Percentiles rank a stretch among this genome's conserved stretches.
Conservation (phyloP, 208 protist species). For the Wallacemonas collosoma region DNA sequence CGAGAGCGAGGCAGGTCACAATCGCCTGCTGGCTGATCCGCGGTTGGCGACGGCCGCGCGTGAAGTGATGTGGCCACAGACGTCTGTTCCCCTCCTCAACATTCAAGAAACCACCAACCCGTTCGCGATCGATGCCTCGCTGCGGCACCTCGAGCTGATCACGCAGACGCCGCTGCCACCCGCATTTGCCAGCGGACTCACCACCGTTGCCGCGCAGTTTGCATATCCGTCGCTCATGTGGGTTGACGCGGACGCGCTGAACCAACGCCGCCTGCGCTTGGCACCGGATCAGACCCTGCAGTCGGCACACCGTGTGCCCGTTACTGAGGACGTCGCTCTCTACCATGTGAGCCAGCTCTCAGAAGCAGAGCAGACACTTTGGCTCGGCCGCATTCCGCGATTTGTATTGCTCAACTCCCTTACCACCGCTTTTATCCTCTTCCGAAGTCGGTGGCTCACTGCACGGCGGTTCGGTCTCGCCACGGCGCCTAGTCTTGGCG, state of each 20-base stretch:
- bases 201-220: slow-evolving; percentile 79
- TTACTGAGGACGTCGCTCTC: slow-evolving; percentile 34
- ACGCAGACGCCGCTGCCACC: slow-evolving; percentile 29
- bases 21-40: slow-evolving; percentile 17
- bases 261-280: background rate
- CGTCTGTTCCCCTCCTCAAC: slow-evolving; percentile 52
- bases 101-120: slow-evolving; percentile 85
- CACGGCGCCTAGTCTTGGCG: background rate
- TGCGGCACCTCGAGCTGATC: slow-evolving; percentile 52
- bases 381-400: slow-evolving; percentile 39
- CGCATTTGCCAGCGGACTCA: slow-evolving; percentile 51
- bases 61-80: background rate
- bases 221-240: slow-evolving; percentile 71
- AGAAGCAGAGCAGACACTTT: slow-evolving; percentile 25
- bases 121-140: slow-evolving; percentile 56
- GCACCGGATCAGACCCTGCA: slow-evolving; percentile 1
- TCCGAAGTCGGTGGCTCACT: slow-evolving; percentile 31
- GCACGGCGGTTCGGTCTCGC: slow-evolving; percentile 21
- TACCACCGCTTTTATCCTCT: slow-evolving; percentile 40
- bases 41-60: background rate
- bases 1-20: background rate
- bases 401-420: slow-evolving; percentile 42
- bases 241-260: slow-evolving; percentile 30
- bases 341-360: slow-evolving; percentile 67
- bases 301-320: slow-evolving; percentile 44